Base-by-base conservation (phyloP, 1,139 yeast species). In the Wickerhamomyces sp. region DNA sequence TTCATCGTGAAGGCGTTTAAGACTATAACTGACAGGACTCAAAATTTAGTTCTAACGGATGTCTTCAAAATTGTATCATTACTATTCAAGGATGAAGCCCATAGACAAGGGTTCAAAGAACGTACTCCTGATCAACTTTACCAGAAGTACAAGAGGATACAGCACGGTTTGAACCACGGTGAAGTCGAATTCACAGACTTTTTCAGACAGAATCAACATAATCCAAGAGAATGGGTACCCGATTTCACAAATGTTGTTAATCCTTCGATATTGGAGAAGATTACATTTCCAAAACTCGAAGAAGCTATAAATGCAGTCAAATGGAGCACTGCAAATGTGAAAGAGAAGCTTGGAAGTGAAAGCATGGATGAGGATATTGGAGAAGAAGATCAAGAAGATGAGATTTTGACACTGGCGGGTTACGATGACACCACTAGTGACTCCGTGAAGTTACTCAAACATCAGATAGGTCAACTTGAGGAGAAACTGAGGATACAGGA, bases 71-170 rank as follows among this genome's bases (percentile, higher is more conserved):
- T 47, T 4, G 42, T 49, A 4, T 37, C 47, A 1, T 25, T 40
- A 1, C 24, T 50, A 7, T 49, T 45, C 40, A 49, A 50, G 23
- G 40, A 44, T 8, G 49, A 47, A 24, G 51, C 49, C 2, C 17
- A 22, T 5, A 35, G 36, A 11, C 41, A 42, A 26, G 52, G 53
- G 4, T 42, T 50, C 24, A 47, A 47, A 36, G 42, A 43, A 17
- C 33, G 54, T 12, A 46, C 54, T 0, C 38, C 50, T 4, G 54
- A 50, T 32, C 53, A 50, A 24, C 35, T 50, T 9, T 49, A 50
- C 30, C 54, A 50, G 21, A 50, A 50, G 31, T 50, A 47, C 27
- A 50, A 50, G 26, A 38, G 54, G 26, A 44, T 50, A 3, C 51
- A 46, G 23, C 44, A 49, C 22, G 49, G 51, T 4, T 27, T 49